Conservation (phyloP, 352 stramenopile species). For the Pythium dissimile region DNA sequence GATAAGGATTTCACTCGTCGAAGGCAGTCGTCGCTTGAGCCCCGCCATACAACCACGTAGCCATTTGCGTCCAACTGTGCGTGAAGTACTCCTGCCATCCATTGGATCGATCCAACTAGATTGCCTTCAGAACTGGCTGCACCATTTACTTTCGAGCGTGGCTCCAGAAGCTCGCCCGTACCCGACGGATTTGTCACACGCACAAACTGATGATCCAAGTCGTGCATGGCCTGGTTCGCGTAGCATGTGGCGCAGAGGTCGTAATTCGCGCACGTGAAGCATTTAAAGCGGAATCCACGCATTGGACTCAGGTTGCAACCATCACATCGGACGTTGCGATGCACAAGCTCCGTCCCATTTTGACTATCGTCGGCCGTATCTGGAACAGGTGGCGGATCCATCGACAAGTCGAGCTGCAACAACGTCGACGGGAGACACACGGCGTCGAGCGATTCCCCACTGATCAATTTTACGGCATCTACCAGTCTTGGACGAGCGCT, state of each 20-base stretch:
- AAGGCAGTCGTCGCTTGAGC: slow-evolving; percentile 33
- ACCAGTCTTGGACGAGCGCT: slow-evolving; percentile 38
- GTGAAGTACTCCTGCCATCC: slow-evolving; percentile 55
- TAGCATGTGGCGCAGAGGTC: slow-evolving; percentile 73
- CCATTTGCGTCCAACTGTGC: slow-evolving; percentile 44
- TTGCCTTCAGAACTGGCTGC: slow-evolving; percentile 43
- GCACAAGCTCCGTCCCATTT: slow-evolving; percentile 28
- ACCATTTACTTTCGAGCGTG: slow-evolving; percentile 49
- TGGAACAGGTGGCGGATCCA: background rate
- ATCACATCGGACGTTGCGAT: slow-evolving; percentile 75
- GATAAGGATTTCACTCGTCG: slow-evolving; percentile 34
- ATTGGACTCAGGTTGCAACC: slow-evolving; percentile 71
- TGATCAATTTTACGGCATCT: slow-evolving; percentile 30
- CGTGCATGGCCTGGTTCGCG: slow-evolving; percentile 45
- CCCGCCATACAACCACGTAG: slow-evolving; percentile 43
- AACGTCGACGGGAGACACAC: slow-evolving; percentile 8
- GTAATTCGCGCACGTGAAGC: slow-evolving; percentile 71
- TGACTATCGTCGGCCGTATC: background rate
- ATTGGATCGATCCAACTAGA: slow-evolving; percentile 57
- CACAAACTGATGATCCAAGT: slow-evolving; percentile 66
- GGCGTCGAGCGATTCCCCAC: background rate
- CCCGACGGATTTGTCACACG: slow-evolving; percentile 41
- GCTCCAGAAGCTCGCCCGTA: slow-evolving; percentile 51
- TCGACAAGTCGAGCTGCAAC: slow-evolving; percentile 1
- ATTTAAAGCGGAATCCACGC: slow-evolving; percentile 72